Base-by-base conservation (phyloP, 2,329 filamentous ascomycete species). In the Whalleya microplaca region DNA sequence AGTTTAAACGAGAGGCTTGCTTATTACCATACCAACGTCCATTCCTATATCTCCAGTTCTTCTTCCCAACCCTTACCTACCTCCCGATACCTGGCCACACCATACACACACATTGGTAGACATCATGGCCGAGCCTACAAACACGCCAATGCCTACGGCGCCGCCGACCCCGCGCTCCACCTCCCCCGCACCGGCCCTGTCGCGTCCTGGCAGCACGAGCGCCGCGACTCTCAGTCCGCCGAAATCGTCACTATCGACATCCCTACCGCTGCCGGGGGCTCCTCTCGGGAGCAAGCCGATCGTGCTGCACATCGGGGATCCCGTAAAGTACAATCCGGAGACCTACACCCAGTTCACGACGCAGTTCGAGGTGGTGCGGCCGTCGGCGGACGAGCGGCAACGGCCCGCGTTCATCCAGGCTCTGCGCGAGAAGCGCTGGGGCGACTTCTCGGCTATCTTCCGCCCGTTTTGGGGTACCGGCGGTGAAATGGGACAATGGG, bases 241-340 rank as follows among this genome's bases (percentile, higher is more conserved):
- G 16, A 59, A 59, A 45, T 52, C 50, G 41, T 46, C 53, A 41
- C 49, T 55, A 40, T 43, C 51, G 46, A 27, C 55, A 54, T 46
- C 55, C 48, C 43, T 59, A 45, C 46, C 69, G 45, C 51, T 68
- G 41, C 57, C 66, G 47, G 53, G 58, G 18, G 45, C 44, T 2
- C 48, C 67, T 0, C 42, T 64, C 2, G 61, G 64, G 5, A 56
- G 61, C 16, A 79, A 72, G 58, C 78, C 73, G 44, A 82, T 87
- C 61, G 87, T 95, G 57, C 83, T 96, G 64, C 88, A 87, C 75
- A 86, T 92, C 72, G 91, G 91, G 61, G 90, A 93, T 68, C 75
- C 78, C 8, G 71, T 81, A 55, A 75, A 75, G 60, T 82, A 81
- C 70, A 82, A 83, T 61, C 76, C 72, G 0, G 69, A 73, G 1